These are phyloP conservation scores for Coniochaeta prunicola DNA, from an alignment of 2,329 filamentous ascomycete species.

Conservation along the genomic window DNA sequence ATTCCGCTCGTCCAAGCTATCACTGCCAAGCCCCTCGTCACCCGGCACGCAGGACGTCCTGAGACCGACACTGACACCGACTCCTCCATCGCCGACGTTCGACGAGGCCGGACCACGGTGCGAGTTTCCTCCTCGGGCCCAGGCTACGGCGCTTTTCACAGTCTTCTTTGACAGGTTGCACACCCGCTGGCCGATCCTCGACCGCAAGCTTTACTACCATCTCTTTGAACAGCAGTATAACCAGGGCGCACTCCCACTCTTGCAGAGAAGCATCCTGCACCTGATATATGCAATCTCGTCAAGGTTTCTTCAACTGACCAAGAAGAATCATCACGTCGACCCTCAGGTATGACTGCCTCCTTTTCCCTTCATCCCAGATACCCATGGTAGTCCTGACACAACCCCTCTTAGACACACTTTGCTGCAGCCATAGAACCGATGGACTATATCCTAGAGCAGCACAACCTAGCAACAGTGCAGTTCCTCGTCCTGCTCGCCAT, in stretches of 20 bases:
- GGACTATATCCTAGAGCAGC: slow-evolving; percentile 23
- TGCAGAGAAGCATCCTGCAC: slow-evolving; percentile 17
- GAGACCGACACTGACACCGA: neutral
- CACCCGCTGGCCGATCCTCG: slow-evolving; percentile 17
- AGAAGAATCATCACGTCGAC: slow-evolving; percentile 16
- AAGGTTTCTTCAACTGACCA: slow-evolving; percentile 17
- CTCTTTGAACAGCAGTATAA: slow-evolving; percentile 14
- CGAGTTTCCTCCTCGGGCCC: slow-evolving; percentile 10
- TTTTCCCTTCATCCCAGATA: neutral
- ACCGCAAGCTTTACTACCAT: slow-evolving; percentile 11
- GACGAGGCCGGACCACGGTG: neutral
- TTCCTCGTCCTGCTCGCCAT: slow-evolving; percentile 23
- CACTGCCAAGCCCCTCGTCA: slow-evolving; percentile 1
- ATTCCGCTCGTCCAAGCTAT: slow-evolving; percentile 10
- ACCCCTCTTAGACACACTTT: slow-evolving; percentile 14
- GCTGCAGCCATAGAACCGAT: slow-evolving; percentile 21
- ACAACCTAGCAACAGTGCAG: slow-evolving; percentile 23
- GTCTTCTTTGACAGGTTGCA: slow-evolving; percentile 19
- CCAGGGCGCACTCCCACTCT: slow-evolving; percentile 11
- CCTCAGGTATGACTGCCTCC: slow-evolving; percentile 10
- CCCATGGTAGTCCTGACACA: neutral
- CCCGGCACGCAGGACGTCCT: neutral
- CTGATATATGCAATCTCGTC: slow-evolving; percentile 18
- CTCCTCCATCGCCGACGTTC: neutral
- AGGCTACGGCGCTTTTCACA: slow-evolving; percentile 14